Evolutionary conservation across 1,139 yeast species (phyloP).

Genomic region (Torulaspora globosa): DNA sequence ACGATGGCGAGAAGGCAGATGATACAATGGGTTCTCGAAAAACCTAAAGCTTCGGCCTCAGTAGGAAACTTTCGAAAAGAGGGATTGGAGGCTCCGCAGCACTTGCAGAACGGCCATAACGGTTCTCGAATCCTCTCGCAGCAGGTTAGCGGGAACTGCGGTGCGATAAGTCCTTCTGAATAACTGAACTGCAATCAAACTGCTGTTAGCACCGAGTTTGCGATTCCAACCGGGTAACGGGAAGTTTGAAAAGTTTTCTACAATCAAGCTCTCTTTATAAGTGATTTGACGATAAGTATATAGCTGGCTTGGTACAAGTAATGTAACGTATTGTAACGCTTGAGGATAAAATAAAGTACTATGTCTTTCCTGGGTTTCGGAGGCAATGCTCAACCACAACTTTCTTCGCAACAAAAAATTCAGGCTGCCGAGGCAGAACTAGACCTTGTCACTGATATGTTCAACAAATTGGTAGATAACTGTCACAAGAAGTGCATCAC

Average conservation of each 20-base stretch:
- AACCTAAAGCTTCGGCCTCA: background rate
- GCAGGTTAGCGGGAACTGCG: background rate
- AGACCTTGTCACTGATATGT: conserved; percentile 96
- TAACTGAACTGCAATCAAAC: background rate
- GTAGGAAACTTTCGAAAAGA: no score
- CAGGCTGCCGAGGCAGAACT: conserved; percentile 86
- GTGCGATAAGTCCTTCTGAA: background rate
- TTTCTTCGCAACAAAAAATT: conserved; percentile 69
- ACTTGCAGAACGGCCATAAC: background rate
- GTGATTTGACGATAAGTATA: background rate
- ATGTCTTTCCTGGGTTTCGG: conserved; percentile 89
- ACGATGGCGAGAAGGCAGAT: conserved; percentile 6
- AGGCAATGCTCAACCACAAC: conserved; percentile 65
- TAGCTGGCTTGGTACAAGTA: background rate
- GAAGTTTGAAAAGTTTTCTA: background rate
- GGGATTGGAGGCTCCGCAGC: no score
- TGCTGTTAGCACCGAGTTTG: background rate
- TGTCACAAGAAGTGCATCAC: conserved; percentile 87
- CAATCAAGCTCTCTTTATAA: background rate
- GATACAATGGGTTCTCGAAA: background rate
- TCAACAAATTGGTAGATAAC: conserved; percentile 76
- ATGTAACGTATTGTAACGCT: background rate
- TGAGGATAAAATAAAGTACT: background rate
- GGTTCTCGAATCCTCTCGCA: background rate
- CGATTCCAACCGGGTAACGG: background rate